Evolutionary conservation across 805 yeast genomes (phyloP), one percentile per base, ranked within the genome.

Genomic region (Kodamaea kaohsiungensis): DNA sequence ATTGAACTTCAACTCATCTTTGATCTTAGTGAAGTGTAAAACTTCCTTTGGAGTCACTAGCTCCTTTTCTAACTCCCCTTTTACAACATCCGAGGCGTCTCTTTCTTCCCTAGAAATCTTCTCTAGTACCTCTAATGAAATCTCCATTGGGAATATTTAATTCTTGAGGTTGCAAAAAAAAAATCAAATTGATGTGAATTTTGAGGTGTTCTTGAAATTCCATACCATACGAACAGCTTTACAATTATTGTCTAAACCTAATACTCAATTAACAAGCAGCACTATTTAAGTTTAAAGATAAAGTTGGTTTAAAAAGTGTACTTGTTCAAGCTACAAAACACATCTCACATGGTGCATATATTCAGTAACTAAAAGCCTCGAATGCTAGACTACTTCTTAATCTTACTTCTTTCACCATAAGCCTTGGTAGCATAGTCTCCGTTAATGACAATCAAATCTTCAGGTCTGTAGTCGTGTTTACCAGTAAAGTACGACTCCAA

Each of bases 341-440:
- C 13, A 30, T 30, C 35, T 30, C 35, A 30, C 35, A 30, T 22
- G 35, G 35, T 30, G 10, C 35, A 8, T 30, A 5, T 30, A 5
- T 30, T 30, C 35, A 30, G 6, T 22, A 22, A 30, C 35, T 30
- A 30, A 30, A 30, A 8, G 35, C 35, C 35, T 30, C 10, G 35
- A 30, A 25, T 33, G 15, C 15, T 17, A 49, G 30, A 9, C 12
- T 5, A 49, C 43, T 48, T 48, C 46, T 38, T 42, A 18, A n/a
- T 49, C 52, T 53, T 55, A 5, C 22, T 27, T 60, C 75, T 68
- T 55, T 73, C 64, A 59, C 95, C 95, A 64, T 88, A 88, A 18
- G 92, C 83, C 67, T 77, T 83, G 55, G 93, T 88, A 53, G 85
- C 88, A 63, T 88, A 88, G 56, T 82, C 76, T 56, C 95, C 95